Conservation (phyloP, 495 filamentous ascomycete species). For the Aspergillus egyptiacus region DNA sequence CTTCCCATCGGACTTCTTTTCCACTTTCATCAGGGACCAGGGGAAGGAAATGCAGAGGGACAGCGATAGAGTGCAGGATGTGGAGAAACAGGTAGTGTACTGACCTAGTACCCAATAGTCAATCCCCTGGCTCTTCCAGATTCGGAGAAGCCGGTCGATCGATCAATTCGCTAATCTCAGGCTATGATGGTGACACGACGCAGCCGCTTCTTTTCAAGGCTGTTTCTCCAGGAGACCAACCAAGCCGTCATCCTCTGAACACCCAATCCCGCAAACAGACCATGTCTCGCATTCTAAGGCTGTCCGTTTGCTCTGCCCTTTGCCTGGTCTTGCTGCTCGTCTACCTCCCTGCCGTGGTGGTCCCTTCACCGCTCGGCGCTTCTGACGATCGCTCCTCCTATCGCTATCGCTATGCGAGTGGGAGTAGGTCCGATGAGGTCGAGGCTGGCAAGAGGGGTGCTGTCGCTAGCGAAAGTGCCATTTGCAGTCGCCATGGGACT, state of each 20-base stretch:
- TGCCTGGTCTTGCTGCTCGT: slow-evolving; percentile 21
- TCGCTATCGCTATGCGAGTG: no score
- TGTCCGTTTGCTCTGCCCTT: slow-evolving; percentile 17
- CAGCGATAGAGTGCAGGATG: slow-evolving; percentile 19
- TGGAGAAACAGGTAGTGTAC: slow-evolving; percentile 33
- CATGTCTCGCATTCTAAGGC: slow-evolving; percentile 17
- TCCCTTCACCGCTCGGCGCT: slow-evolving; percentile 25
- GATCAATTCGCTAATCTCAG: slow-evolving; percentile 7
- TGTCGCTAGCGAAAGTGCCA: slow-evolving; percentile 69
- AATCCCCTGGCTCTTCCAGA: no score
- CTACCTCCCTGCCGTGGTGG: slow-evolving; percentile 21
- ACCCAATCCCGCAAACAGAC: no score
- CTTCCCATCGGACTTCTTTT: neutral
- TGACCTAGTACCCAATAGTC: neutral
- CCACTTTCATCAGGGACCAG: neutral
- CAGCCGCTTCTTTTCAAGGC: neutral
- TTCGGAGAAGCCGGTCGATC: neutral
- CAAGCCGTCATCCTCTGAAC: no score
- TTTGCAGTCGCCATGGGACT: slow-evolving; percentile 72
- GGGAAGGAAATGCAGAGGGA: slow-evolving; percentile 8
- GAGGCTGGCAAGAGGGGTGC: slow-evolving; percentile 53
- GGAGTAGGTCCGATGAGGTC: neutral
- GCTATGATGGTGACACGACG: slow-evolving; percentile 1
- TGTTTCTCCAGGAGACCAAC: neutral
- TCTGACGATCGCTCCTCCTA: neutral